Base-by-base conservation (phyloP, 768 basidiomycete genomes). In the Lentinula detonsa region DNA sequence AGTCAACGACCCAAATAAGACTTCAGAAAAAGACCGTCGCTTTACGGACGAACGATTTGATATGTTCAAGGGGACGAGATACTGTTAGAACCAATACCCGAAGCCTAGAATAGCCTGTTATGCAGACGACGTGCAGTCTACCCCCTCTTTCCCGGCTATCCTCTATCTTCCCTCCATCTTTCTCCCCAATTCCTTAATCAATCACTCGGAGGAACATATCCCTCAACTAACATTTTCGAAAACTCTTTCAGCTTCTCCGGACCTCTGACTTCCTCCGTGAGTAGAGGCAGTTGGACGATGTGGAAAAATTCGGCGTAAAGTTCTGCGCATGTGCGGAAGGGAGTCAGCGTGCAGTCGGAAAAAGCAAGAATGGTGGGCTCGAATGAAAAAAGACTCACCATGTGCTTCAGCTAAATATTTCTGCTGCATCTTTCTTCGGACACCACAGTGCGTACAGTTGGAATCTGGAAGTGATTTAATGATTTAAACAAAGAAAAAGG, bases 231-330 rank as follows among this genome's bases (percentile, higher is more conserved):
- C 91, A 95, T 93, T 76, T 87, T 85, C 74, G 92, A 94, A 70
- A 98, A 98, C 70, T 92, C 88, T 68, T 88, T 86, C 62, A 99
- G 83, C 76, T 92, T 95, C 73, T 94, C 90, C 0, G 93, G 92
- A 4, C 97, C 97, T 67, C 97, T 84, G 4, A 98, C 96, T 75
- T 98, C 97, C 71, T 98, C 95, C 4, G 95, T 97, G 58, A 98
- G 84, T 39, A 99, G 76, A 2, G 97, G 97, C 52, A 99, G 83
- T 71, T 90, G 86, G 15, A 98, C 76, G 66, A 99, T 97, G 73
- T 99, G 95, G 87, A 98, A 99, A 72, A 96, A 97, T 67, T 97
- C 94, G 73, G 93, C 93, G 71, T 97, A 97, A 53, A 90, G 81
- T 40, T 61, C 34, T 51, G 31, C 9, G 48, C 9, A 21, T 10